These are phyloP conservation scores for Cryomyces antarcticus DNA, from an alignment of 495 filamentous ascomycete genomes.

Conservation along the genomic window DNA sequence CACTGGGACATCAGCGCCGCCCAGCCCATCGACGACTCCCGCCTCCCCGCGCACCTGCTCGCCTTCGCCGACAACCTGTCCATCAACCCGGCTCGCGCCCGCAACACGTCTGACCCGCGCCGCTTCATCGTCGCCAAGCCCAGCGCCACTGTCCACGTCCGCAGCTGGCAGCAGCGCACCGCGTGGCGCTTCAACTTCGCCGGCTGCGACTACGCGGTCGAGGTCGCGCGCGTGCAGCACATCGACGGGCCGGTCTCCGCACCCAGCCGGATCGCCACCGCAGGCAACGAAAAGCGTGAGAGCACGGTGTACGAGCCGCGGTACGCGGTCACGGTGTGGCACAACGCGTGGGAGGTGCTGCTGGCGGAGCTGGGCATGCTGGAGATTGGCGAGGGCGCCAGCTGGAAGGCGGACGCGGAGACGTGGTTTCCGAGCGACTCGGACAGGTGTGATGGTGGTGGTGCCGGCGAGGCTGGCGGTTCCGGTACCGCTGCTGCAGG, in stretches of 20 bases:
- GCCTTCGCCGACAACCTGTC: conserved; percentile 2
- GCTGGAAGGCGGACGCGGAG: conserved; percentile 2
- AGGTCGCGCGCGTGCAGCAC: conserved; percentile 6
- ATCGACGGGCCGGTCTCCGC: background rate
- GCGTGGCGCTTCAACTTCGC: conserved; percentile 4
- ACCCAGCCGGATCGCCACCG: background rate
- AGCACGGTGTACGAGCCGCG: conserved; percentile 6
- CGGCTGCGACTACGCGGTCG: conserved; percentile 5
- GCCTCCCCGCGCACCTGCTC: conserved; percentile 1
- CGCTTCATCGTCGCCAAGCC: background rate
- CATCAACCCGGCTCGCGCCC: background rate
- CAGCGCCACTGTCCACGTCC: background rate
- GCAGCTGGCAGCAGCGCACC: conserved; percentile 4
- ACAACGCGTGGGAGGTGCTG: conserved; percentile 6
- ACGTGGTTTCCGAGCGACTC: conserved; percentile 6
- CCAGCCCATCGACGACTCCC: conserved; percentile 5
- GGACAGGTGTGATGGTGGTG: background rate
- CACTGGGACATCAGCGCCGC: conserved; percentile 7
- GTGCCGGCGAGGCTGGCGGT: background rate
- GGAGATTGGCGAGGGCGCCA: conserved; percentile 2
- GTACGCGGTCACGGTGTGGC: conserved; percentile 8
- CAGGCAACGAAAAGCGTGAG: background rate
- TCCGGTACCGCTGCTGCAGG: too few relatives aligned
- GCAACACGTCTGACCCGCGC: background rate
- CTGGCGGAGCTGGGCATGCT: conserved; percentile 6